Percentiles rank a stretch among this genome's conserved stretches.
These are phyloP conservation scores for Cyclotella sp. DNA, from an alignment of 108 stramenopile genomes.

Conservation along the genomic window DNA sequence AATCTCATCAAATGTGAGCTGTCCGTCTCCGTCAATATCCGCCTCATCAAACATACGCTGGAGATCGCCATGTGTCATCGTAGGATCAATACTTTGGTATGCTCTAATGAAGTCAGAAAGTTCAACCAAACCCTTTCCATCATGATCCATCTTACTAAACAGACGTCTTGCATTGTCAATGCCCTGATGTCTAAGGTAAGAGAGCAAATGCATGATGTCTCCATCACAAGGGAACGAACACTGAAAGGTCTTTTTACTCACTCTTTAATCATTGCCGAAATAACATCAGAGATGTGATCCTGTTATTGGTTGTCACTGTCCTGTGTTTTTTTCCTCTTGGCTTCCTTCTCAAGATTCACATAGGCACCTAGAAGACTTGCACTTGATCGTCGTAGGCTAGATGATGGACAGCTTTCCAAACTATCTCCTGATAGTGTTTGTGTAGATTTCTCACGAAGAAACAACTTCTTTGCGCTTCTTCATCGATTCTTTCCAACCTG, in stretches of 20 bases:
- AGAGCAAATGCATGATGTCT: neutral
- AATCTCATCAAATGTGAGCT: slow-evolving; percentile 55
- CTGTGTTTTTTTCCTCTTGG: slow-evolving; percentile 32
- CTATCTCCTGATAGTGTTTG: slow-evolving; percentile 27
- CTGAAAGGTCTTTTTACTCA: neutral
- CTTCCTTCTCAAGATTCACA: slow-evolving; percentile 63
- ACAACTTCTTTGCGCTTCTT: slow-evolving; percentile 5
- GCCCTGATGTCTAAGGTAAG: slow-evolving; percentile 25
- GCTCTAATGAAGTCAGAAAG: slow-evolving; percentile 45
- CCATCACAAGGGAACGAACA: no score
- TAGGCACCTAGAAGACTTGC: slow-evolving; percentile 67
- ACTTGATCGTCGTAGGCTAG: slow-evolving; percentile 37
- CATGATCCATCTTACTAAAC: slow-evolving; percentile 45
- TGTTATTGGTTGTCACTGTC: neutral
- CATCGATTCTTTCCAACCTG: slow-evolving; percentile 1
- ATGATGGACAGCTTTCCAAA: slow-evolving; percentile 50
- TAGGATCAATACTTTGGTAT: slow-evolving; percentile 48
- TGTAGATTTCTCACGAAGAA: slow-evolving; percentile 21
- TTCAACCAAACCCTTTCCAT: slow-evolving; percentile 38
- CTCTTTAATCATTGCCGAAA: slow-evolving; percentile 43
- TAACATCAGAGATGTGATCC: slow-evolving; percentile 21
- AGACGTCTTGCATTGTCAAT: slow-evolving; percentile 51
- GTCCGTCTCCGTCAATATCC: slow-evolving; percentile 48
- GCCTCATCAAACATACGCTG: slow-evolving; percentile 49
- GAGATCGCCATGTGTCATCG: slow-evolving; percentile 32